Conservation (phyloP, 2,329 filamentous ascomycete genomes). For the Calonectria multiphialidica region DNA sequence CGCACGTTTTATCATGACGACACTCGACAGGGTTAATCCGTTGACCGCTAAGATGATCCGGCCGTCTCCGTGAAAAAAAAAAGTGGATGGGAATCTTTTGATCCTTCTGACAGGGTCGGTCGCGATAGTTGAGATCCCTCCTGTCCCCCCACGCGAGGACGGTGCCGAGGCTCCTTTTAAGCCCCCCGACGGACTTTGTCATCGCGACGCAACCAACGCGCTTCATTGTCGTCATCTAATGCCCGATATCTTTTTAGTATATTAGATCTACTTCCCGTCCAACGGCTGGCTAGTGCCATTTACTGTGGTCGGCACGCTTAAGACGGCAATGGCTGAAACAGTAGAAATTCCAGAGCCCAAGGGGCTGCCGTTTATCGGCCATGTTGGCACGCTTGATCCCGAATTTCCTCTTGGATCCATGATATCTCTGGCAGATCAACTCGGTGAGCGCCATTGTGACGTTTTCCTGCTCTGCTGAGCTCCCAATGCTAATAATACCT, state of each 20-base stretch:
- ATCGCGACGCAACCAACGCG: neutral
- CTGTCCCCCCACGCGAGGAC: neutral
- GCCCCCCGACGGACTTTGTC: constrained; percentile 1
- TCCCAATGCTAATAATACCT: neutral
- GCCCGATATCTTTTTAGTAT: neutral
- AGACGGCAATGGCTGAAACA: constrained; percentile 31
- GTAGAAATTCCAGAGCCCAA: constrained; percentile 70
- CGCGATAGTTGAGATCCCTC: neutral
- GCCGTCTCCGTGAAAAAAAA: neutral
- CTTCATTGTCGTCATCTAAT: neutral
- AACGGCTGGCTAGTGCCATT: neutral
- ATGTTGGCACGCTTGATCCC: constrained; percentile 70
- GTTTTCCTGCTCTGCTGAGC: neutral
- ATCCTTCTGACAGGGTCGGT: neutral
- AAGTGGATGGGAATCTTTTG: neutral
- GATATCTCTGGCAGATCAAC: constrained; percentile 67
- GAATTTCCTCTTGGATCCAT: constrained; percentile 67
- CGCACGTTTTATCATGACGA: constrained; percentile 18
- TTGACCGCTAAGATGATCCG: constrained; percentile 4
- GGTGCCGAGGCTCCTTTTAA: constrained; percentile 2
- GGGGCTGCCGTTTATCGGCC: constrained; percentile 74
- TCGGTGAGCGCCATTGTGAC: constrained; percentile 59
- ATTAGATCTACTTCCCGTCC: neutral
- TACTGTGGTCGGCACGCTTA: neutral
- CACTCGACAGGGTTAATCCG: constrained; percentile 10